Base-by-base conservation (phyloP, 1,284 basidiomycete species). In the Phellinidium pouzarii region DNA sequence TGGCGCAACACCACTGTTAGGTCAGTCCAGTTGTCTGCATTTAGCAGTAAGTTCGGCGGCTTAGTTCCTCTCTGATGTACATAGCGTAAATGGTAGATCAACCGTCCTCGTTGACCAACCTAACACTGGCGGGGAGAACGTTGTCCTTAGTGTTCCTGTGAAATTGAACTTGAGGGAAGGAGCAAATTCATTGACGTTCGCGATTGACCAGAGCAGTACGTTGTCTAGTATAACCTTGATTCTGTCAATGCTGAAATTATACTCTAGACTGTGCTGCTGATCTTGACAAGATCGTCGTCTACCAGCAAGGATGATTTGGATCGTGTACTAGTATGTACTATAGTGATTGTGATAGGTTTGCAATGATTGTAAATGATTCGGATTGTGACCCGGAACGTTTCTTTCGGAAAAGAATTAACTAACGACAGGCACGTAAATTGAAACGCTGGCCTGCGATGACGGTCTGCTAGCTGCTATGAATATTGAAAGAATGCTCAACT, bases 1-100 rank as follows among this genome's bases (percentile, higher is more conserved):
- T 83, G 76, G 75, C 71, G 80, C 55, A 81, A 74, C 60, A 77
- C 75, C 2, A 83, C 79, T 3, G 69, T 82, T 57, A 81, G 77
- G 78, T 78, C 58, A 27, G 19, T 47, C 22, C 27, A 36, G 3
- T 53, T 40, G 11, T 37, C 37, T 19, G 37, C 17, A 5, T 17
- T 53, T 20, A 37, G 17, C 48, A 17, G 31, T 26, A 34, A 41
- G 41, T 34, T 48, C 12, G 46, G 7, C 8, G 12, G 41, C 25
- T 49, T 51, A 36, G 17, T 34, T 8, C 25, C 26, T 31, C 37
- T n/a, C n/a, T n/a, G n/a, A n/a, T n/a, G n/a, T 4, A 17, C 17
- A 11, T 41, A 81, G 80, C 56, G 77, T 81, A 20, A 83, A 83
- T 55, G 78, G 79, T 20, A 79, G 78, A 19, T 48, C 78, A 11